These are phyloP conservation scores for Leccinum disarticulatum DNA, from an alignment of 768 basidiomycete species.

Conservation along the genomic window DNA sequence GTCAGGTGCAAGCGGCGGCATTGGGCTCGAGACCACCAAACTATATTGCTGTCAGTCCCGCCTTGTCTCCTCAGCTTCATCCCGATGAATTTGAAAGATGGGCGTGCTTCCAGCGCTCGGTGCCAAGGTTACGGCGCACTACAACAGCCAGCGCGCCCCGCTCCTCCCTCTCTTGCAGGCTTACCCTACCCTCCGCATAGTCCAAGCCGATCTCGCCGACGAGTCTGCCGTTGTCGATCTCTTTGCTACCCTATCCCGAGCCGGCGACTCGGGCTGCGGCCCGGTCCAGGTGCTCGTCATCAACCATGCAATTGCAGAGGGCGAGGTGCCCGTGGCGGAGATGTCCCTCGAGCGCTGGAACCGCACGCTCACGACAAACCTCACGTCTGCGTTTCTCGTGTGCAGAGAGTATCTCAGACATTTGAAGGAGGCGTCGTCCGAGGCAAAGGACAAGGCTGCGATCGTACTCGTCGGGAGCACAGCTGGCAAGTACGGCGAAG, in stretches of 20 bases:
- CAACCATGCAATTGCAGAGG: constrained; percentile 57
- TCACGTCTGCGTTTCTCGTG: constrained; percentile 66
- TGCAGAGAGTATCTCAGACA: constrained; percentile 55
- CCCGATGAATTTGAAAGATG: background rate
- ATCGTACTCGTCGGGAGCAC: constrained; percentile 68
- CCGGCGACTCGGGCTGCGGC: constrained; percentile 27
- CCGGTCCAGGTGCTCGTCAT: constrained; percentile 58
- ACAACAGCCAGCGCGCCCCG: constrained; percentile 48
- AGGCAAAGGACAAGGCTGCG: constrained; percentile 50
- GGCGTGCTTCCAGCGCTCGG: constrained; percentile 47
- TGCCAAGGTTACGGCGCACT: constrained; percentile 68
- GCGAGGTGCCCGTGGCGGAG: constrained; percentile 46
- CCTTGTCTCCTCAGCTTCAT: background rate
- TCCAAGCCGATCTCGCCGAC: constrained; percentile 54
- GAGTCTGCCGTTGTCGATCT: constrained; percentile 51
- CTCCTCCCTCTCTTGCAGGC: constrained; percentile 41
- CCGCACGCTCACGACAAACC: constrained; percentile 53
- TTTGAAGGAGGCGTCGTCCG: constrained; percentile 38
- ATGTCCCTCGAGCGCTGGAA: constrained; percentile 68
- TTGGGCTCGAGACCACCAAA: constrained; percentile 58
- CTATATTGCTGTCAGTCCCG: constrained; percentile 50
- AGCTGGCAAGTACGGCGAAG: constrained; percentile 70
- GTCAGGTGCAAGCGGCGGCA: constrained; percentile 69
- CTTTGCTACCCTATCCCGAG: constrained; percentile 39
- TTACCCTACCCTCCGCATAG: constrained; percentile 33